Percentiles rank a stretch among this genome's conserved stretches.
Conservation (phyloP, 805 yeast species). For the Suhomyces sp. region DNA sequence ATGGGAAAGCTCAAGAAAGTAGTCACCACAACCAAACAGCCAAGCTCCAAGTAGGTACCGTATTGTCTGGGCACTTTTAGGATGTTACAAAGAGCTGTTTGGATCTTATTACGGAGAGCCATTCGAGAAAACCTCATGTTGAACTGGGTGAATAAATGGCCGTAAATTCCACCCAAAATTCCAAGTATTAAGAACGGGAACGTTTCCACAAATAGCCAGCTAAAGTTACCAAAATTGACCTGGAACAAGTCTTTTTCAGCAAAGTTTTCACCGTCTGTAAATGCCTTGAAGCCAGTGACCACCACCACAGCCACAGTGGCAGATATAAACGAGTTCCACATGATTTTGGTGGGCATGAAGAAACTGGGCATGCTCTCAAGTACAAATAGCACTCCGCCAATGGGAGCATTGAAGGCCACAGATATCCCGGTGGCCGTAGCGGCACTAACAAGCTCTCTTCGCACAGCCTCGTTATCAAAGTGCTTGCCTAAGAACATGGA, state of each 20-base stretch:
- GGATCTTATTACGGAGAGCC: slow-evolving; percentile 32
- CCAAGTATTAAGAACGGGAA: slow-evolving; percentile 75
- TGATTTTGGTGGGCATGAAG: slow-evolving; percentile 57
- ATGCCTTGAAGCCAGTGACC: slow-evolving; percentile 39
- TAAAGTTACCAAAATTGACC: slow-evolving; percentile 64
- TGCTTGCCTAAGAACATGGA: slow-evolving; percentile 31
- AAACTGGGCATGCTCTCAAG: slow-evolving; percentile 66
- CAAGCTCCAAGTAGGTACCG: slow-evolving; percentile 47
- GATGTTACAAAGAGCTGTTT: slow-evolving; percentile 19
- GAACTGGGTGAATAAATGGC: slow-evolving; percentile 49
- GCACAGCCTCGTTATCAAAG: slow-evolving; percentile 52
- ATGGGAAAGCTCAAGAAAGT: slow-evolving; percentile 56
- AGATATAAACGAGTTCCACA: slow-evolving; percentile 84
- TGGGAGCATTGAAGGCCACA: slow-evolving; percentile 82
- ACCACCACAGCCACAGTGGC: slow-evolving; percentile 71
- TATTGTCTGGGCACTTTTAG: slow-evolving; percentile 14
- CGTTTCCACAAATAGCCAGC: slow-evolving; percentile 70
- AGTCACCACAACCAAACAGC: slow-evolving; percentile 48
- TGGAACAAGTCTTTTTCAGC: slow-evolving; percentile 52
- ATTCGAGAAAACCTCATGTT: slow-evolving; percentile 33
- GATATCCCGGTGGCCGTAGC: slow-evolving; percentile 83
- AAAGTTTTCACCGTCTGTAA: slow-evolving; percentile 40
- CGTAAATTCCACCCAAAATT: slow-evolving; percentile 64
- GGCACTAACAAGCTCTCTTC: slow-evolving; percentile 67
- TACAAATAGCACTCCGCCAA: slow-evolving; percentile 82